Base-by-base conservation (phyloP, 257 asterid genomes). In the Solanum microdontum region DNA sequence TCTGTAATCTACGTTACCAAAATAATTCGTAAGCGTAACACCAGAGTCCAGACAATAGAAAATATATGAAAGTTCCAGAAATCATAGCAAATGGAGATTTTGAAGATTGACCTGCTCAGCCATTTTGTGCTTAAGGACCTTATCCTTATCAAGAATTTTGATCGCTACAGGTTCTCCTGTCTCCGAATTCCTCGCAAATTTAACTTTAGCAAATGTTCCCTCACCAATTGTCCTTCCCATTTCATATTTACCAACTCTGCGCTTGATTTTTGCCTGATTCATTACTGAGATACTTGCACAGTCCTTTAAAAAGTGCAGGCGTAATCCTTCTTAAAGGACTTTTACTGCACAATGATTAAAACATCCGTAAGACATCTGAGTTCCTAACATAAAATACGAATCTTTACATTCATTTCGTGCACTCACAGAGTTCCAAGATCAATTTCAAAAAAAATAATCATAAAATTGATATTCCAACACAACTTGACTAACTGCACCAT, bases 171-270 rank as follows among this genome's bases (percentile, higher is more conserved):
- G 89, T n/a, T 94, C 92, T 82, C 94, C 98, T 0, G 92, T 95
- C 94, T 94, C 99, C 10, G 94, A 90, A 90, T 96, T 94, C 90
- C 94, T 92, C 28, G 98, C 98, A 87, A 96, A 95, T 83, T 96
- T 96, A 37, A 95, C 99, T 88, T 94, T 96, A 21, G 99, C 99
- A 91, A 96, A 96, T 85, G 99, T 89, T 86, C 99, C 99, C 91
- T 96, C 99, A 8, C 99, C 99, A 33, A 96, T 94, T 21, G 99
- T 96, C 91, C 99, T 92, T 86, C 99, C 99, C 40, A 96, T 86
- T 89, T 96, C 99, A 88, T 95, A 96, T 92, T 94, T 95, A 68
- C 99, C 99, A 8, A 96, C 93, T 86, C 84, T 93, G 3, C 98
- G 97, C 91, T 92, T 96, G 86, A 92, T 79, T 87, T 92, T 94